Percentiles rank a stretch among this genome's conserved stretches.
phyloP scores from a whole-genome alignment of 2,329 filamentous ascomycete genomes.

The Aspergillus amoenus region DNA sequence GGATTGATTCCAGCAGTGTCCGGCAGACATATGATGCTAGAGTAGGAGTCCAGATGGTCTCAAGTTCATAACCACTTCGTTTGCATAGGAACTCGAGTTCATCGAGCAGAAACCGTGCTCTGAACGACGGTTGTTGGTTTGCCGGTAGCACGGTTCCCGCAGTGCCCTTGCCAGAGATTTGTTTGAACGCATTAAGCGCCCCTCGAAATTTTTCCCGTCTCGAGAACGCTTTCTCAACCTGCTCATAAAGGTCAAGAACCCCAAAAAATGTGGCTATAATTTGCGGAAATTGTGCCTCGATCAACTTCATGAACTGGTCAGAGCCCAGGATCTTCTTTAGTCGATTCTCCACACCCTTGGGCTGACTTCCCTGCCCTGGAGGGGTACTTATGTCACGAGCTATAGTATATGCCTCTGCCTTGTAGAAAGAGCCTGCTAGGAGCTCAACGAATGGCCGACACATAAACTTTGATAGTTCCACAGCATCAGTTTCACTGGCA shows the following conservation, averaged over 20 bases:
- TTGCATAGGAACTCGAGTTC: constrained; percentile 77
- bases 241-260: constrained; percentile 73
- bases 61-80: constrained; percentile 64
- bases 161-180: constrained; percentile 68
- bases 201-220: constrained; percentile 59
- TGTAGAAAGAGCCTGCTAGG: constrained; percentile 69
- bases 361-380: constrained; percentile 42
- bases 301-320: constrained; percentile 61
- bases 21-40: constrained; percentile 73
- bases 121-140: constrained; percentile 85
- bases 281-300: constrained; percentile 71
- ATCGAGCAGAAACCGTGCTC: constrained; percentile 70
- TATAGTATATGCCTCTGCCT: constrained; percentile 78
- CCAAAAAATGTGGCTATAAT: constrained; percentile 76
- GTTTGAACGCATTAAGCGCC: constrained; percentile 63
- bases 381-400: constrained; percentile 66
- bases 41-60: constrained; percentile 71
- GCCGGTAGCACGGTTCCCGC: constrained; percentile 67
- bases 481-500: constrained; percentile 63
- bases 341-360: constrained; percentile 61
- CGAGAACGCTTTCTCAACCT: constrained; percentile 66
- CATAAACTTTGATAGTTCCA: constrained; percentile 61
- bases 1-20: constrained; percentile 75
- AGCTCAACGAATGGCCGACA: constrained; percentile 56
- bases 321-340: constrained; percentile 69